phyloP scores from a whole-genome alignment of 1,284 basidiomycete genomes.

The Abortiporus biennis region DNA sequence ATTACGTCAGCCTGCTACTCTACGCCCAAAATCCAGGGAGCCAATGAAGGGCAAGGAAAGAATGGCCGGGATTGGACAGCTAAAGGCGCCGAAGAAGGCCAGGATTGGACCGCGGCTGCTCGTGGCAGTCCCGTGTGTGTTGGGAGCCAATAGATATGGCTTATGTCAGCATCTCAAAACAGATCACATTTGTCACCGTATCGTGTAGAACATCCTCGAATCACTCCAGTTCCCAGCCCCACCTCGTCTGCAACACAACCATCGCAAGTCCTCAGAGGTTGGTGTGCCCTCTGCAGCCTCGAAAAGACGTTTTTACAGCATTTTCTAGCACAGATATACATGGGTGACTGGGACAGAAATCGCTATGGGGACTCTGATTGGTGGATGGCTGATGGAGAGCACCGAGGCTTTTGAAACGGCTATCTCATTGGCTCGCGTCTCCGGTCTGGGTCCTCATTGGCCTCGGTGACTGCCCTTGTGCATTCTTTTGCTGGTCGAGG shows the following conservation, averaged over 20 bases:
- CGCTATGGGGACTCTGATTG: constrained; percentile 17
- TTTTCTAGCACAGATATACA: background rate
- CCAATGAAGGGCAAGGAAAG: background rate
- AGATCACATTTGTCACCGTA: too few species aligned
- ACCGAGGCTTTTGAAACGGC: constrained; percentile 6
- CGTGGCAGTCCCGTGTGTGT: too few species aligned
- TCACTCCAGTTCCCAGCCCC: constrained; percentile 7
- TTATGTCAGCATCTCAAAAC: too few species aligned
- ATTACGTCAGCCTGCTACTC: background rate
- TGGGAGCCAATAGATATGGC: too few species aligned
- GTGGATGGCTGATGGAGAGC: constrained; percentile 13
- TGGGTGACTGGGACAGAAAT: constrained; percentile 8
- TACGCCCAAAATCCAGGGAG: too few species aligned
- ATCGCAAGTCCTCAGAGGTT: background rate
- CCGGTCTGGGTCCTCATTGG: constrained; percentile 24
- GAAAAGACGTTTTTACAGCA: background rate
- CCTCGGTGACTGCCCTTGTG: constrained; percentile 10
- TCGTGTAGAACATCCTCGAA: background rate
- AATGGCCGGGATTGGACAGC: background rate
- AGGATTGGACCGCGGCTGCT: too few species aligned
- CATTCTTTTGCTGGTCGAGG: constrained; percentile 2
- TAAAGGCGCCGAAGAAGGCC: too few species aligned
- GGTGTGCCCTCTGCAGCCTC: background rate
- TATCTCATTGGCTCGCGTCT: constrained; percentile 18
- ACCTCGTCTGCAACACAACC: background rate